Base-by-base conservation (phyloP, 2,329 filamentous ascomycete genomes). In the Xylariaceae sp. region DNA sequence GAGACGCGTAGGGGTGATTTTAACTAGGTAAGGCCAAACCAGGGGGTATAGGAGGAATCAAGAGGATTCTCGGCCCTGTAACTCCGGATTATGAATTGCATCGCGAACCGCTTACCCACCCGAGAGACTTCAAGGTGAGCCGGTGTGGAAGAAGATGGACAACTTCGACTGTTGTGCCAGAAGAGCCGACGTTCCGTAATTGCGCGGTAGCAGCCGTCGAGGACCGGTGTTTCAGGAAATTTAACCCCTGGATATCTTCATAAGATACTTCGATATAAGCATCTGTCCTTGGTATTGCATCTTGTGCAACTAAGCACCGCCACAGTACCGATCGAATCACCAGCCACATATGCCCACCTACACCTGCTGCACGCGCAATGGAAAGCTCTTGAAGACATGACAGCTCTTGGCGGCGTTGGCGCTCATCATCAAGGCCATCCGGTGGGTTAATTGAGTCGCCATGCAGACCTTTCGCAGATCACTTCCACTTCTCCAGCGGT, bases 381-480 rank as follows among this genome's bases (percentile, higher is more conserved):
- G 42, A 45, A 48, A 35, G 30, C 15, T 39, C 35, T 13, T 37
- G 18, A 6, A 34, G 48, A n/a, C 42, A 9, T 13, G 23, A 53
- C 42, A 45, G 13, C 11, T 9, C 42, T 45, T n/a, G 42, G 42
- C 42, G 10, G n/a, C 37, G 37, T 49, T 45, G 35, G 42, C 13
- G 10, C 17, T 51, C 51, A 10, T 35, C 11, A 49, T 55, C 23
- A n/a, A 55, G 6, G 23, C 49, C 23, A n/a, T 30, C 17, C 11
- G 11, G 15, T 2, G 5, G n/a, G 5, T 8, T 13, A 17, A 45
- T 49, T 45, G 10, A 53, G 18, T 61, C 34, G 48, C 39, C 15
- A 69, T 67, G 64, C 63, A 59, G 44, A 44, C 58, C 0, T 51
- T 67, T 55, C 56, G 61, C 53, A 60, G 35, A 39, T 57, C 64